Evolutionary conservation across 148 eudicot species (phyloP), one percentile per base, ranked within the genome.

Genomic region (Nepenthes mirabilis): DNA sequence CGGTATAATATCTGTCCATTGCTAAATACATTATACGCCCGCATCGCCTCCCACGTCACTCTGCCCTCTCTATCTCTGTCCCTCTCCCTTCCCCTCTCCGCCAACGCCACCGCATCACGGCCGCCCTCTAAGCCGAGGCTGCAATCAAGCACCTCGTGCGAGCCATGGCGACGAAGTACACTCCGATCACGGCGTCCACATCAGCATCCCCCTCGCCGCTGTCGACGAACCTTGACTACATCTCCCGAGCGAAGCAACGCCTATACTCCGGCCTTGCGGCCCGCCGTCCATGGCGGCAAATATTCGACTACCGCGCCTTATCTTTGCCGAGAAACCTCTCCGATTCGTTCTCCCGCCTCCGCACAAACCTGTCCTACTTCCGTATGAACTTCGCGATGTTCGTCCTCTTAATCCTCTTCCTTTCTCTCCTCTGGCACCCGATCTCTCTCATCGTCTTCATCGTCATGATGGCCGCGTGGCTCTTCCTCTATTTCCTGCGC

Each of bases 401-500:
- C 54, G 57, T 76, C 33, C 81, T 91, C 14, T 0, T 78, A 0
- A 49, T 81, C 54, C 70, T 91, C 48, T 87, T 91, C 70, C 64
- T 87, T 10, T 78, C 93, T 58, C 83, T 91, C 10, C 62, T 91
- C n/a, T 85, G 81, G 81, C 87, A 87, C 72, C 93, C 97, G 36
- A 61, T 85, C 71, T 87, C 97, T n/a, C 83, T 91, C 59, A 67
- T 91, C 69, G 85, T 85, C 23, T 78, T 87, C 60, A 33, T 83
- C 52, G 69, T 62, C 34, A 61, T 76, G 77, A 75, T 87, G 75
- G 78, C 76, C n/a, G 72, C 53, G 2, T 91, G 97, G 97, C 57
- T 85, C 9, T 81, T 73, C 67, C 72, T 91, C 32, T 87, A 79
- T 78, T 91, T 91, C 67, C 84, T 87, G 11, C 74, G 90, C 2